Evolutionary conservation across 306 rosid species (phyloP).

Genomic region (Corylus americana): DNA sequence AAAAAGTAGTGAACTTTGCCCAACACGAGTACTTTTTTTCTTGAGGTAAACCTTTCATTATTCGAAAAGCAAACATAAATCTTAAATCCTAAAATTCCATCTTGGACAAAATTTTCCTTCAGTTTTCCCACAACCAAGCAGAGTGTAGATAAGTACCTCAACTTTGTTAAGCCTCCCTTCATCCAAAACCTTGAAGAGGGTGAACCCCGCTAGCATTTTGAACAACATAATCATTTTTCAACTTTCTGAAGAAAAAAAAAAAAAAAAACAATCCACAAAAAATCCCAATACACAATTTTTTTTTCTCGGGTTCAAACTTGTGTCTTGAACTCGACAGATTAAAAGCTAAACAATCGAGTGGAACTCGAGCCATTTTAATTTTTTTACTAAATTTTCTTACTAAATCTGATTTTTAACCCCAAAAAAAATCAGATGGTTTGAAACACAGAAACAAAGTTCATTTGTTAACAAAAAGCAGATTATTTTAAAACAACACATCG

Average conservation of each 20-base stretch:
- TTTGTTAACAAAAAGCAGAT: neutral
- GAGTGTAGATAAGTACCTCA: conserved; percentile 46
- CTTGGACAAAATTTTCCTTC: neutral
- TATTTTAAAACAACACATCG: neutral
- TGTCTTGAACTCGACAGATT: no score
- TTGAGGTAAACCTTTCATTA: neutral
- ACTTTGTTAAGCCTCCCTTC: conserved; percentile 80
- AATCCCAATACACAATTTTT: no score
- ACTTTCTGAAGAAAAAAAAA: conserved; percentile 24
- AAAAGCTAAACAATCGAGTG: no score
- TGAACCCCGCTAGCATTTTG: conserved; percentile 79
- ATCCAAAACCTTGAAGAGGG: conserved; percentile 74
- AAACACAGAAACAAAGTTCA: neutral
- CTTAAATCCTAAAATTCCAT: neutral
- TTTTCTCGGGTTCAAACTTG: no score
- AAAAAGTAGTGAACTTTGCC: neutral
- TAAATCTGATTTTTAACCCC: no score
- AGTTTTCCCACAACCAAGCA: neutral
- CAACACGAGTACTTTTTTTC: no score
- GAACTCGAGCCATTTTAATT: no score
- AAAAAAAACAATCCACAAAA: neutral
- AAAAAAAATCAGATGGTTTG: no score
- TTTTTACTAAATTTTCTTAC: no score
- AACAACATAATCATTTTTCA: conserved; percentile 67
- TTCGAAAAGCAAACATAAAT: neutral